Evolutionary conservation across 805 yeast species (phyloP).

Genomic region (Scheffersomyces stipitis): DNA sequence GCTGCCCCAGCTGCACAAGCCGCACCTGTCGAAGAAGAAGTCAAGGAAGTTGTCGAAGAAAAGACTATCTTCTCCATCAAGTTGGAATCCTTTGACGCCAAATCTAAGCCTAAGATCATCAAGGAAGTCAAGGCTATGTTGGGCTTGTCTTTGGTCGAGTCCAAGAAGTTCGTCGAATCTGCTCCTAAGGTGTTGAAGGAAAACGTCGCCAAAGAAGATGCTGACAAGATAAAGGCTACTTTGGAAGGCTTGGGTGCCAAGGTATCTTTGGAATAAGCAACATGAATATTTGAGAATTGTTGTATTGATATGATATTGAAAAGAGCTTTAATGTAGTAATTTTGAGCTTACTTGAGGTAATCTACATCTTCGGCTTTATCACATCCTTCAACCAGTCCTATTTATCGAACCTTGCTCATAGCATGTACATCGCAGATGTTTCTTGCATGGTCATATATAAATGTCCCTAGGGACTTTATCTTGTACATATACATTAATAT

Average conservation of each 20-base stretch:
- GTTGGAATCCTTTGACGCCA: slow-evolving; percentile 91
- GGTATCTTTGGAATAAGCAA: slow-evolving; percentile 71
- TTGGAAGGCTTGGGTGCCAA: slow-evolving; percentile 96
- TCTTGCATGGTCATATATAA: no score
- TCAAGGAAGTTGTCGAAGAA: slow-evolving; percentile 79
- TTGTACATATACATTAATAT: slow-evolving; percentile 6
- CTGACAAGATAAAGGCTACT: slow-evolving; percentile 91
- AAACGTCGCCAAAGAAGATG: slow-evolving; percentile 95
- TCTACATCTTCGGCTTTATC: no score
- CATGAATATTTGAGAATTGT: no score
- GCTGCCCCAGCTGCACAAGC: slow-evolving; percentile 57
- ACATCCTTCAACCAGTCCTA: no score
- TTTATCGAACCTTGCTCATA: no score
- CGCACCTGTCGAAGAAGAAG: slow-evolving; percentile 72
- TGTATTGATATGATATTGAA: no score
- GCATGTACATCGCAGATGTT: no score
- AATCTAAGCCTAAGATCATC: slow-evolving; percentile 94
- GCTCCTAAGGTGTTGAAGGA: slow-evolving; percentile 97
- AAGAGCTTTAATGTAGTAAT: no score
- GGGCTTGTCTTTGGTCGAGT: slow-evolving; percentile 91
- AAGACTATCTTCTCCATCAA: slow-evolving; percentile 90
- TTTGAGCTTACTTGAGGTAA: no score
- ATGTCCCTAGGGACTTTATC: no score
- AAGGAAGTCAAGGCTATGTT: slow-evolving; percentile 92
- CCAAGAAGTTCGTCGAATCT: slow-evolving; percentile 95